Conservation (phyloP, 805 yeast genomes). For the Wickerhamiella slavikovae region DNA sequence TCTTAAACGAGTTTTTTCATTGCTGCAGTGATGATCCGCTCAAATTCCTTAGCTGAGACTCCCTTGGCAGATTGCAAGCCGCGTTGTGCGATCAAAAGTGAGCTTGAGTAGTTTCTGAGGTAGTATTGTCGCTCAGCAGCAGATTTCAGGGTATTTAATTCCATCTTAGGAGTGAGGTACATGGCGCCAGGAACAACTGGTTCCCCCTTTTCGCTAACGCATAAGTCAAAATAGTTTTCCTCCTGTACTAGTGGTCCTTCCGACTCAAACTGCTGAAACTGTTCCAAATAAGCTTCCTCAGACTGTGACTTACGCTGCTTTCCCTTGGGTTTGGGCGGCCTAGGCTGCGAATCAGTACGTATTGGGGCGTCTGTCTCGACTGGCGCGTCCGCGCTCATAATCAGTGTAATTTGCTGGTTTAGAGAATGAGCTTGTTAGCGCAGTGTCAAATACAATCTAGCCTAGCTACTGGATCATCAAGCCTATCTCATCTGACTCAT, state of each 20-base stretch:
- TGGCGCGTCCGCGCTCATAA: too few relatives aligned
- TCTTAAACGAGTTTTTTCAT: too few relatives aligned
- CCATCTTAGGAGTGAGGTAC: slow-evolving; percentile 24
- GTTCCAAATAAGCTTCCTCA: slow-evolving; percentile 37
- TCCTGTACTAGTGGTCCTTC: slow-evolving; percentile 30
- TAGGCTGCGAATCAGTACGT: too few relatives aligned
- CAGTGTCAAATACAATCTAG: too few relatives aligned
- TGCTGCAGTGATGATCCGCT: slow-evolving; percentile 2
- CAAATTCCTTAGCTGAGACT: slow-evolving; percentile 27
- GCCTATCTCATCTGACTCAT: background rate
- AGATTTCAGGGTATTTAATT: slow-evolving; percentile 33
- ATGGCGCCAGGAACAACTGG: too few relatives aligned
- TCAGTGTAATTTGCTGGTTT: too few relatives aligned
- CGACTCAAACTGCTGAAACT: slow-evolving; percentile 27
- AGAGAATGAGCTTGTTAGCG: too few relatives aligned
- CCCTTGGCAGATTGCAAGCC: slow-evolving; percentile 15
- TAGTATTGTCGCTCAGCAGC: slow-evolving; percentile 47
- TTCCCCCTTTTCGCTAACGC: slow-evolving; percentile 1
- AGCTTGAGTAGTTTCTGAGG: slow-evolving; percentile 28
- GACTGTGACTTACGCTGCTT: slow-evolving; percentile 49
- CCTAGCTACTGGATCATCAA: background rate
- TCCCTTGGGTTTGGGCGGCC: slow-evolving; percentile 7
- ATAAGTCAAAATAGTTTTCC: slow-evolving; percentile 5
- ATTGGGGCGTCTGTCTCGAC: too few relatives aligned
- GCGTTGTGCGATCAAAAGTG: slow-evolving; percentile 26